Percentiles rank a stretch among this genome's conserved stretches.
These are phyloP conservation scores for Adansonia madagascariensis DNA, from an alignment of 441 rosid species.

Conservation along the genomic window DNA sequence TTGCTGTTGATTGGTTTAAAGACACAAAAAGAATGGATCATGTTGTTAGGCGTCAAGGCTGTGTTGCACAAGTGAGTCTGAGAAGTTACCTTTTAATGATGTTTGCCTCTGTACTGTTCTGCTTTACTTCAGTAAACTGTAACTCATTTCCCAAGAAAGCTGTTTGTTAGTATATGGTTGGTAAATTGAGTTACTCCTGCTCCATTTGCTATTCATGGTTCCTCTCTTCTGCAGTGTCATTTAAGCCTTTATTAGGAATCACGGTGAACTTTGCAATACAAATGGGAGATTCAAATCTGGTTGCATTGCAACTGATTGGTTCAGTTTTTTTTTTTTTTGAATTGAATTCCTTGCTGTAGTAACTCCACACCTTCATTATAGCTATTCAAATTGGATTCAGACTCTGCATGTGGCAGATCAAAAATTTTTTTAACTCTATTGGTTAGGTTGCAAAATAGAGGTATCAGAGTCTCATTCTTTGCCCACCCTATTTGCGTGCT, in stretches of 20 bases:
- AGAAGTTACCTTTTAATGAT: constrained; percentile 3
- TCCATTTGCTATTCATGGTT: background rate
- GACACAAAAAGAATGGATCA: constrained; percentile 97
- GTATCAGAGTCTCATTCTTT: constrained; percentile 2
- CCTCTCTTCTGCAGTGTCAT: background rate
- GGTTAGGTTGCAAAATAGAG: constrained; percentile 16
- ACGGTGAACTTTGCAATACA: background rate
- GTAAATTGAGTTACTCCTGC: background rate
- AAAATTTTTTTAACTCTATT: background rate
- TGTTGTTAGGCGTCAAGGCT: constrained; percentile 90
- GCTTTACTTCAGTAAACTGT: background rate
- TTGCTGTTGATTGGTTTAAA: constrained; percentile 99
- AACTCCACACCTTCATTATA: background rate
- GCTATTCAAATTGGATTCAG: constrained; percentile 5
- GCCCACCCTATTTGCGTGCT: constrained; percentile 7
- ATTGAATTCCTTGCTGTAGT: constrained; percentile 1
- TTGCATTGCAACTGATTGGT: constrained; percentile 14
- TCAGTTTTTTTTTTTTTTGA: background rate
- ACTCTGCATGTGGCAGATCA: constrained; percentile 10
- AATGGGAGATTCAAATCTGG: constrained; percentile 3
- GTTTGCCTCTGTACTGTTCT: constrained; percentile 20
- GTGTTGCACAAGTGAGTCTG: constrained; percentile 87
- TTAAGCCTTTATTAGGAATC: constrained; percentile 14
- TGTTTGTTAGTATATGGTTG: background rate
- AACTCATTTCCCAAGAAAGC: background rate